Conservation (phyloP, 768 basidiomycete species). For the Galerina sulciceps region DNA sequence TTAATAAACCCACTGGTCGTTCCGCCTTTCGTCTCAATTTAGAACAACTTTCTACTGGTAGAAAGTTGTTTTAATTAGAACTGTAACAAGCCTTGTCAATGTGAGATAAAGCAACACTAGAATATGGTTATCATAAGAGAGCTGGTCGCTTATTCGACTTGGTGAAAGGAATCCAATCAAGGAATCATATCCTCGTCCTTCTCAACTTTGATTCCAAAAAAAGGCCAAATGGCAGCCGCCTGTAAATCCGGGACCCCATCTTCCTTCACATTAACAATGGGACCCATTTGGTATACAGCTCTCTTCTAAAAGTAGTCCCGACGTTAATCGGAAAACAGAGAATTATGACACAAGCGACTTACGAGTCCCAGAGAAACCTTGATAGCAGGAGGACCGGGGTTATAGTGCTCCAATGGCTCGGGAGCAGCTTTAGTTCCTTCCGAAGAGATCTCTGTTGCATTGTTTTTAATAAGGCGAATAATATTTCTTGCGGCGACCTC, state of each 20-base stretch:
- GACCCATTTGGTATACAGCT: constrained; percentile 50
- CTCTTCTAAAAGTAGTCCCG: constrained; percentile 34
- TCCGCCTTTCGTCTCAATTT: no score
- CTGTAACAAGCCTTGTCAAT: no score
- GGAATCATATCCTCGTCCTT: constrained; percentile 38
- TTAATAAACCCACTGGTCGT: no score
- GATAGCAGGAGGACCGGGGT: constrained; percentile 54
- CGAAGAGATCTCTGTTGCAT: background rate
- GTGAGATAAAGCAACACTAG: no score
- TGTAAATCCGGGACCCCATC: constrained; percentile 52
- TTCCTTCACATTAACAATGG: constrained; percentile 45
- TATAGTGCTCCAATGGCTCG: constrained; percentile 47
- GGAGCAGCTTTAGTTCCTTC: background rate
- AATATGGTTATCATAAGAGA: no score
- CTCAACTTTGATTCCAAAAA: constrained; percentile 43
- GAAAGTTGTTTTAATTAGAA: no score
- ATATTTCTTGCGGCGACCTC: constrained; percentile 61
- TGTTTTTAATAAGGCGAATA: constrained; percentile 42
- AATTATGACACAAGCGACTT: constrained; percentile 18
- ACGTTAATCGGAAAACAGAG: background rate
- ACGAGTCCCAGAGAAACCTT: constrained; percentile 67
- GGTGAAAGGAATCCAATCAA: background rate
- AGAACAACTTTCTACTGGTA: no score
- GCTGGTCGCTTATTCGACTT: no score
- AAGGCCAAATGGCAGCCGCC: constrained; percentile 50